These are phyloP conservation scores for Rauvolfia tetraphylla DNA, from an alignment of 257 asterid genomes.

Conservation along the genomic window DNA sequence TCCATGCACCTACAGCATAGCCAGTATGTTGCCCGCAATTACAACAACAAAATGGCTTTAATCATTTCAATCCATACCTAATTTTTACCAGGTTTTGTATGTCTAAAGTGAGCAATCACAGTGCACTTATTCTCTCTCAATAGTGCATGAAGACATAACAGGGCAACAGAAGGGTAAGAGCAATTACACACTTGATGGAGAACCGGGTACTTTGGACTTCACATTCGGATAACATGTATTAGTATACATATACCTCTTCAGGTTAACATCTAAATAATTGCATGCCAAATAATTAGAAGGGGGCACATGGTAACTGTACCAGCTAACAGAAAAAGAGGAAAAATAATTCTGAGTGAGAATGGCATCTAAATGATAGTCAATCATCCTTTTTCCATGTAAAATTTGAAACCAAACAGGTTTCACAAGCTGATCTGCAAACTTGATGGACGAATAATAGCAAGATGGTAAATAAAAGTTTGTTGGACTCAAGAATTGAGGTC, in stretches of 20 bases:
- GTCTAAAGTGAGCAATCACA: background rate
- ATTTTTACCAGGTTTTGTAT: background rate
- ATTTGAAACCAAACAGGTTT: background rate
- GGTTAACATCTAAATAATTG: background rate
- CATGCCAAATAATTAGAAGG: background rate
- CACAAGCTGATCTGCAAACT: background rate
- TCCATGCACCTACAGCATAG: background rate
- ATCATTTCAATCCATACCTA: background rate
- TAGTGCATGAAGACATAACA: too few species aligned
- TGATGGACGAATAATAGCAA: background rate
- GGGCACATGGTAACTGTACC: background rate
- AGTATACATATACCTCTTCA: too few species aligned
- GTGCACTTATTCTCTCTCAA: too few species aligned
- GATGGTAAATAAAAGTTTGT: background rate
- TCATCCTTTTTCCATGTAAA: background rate
- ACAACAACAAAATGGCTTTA: background rate
- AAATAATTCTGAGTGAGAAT: background rate
- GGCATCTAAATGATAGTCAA: background rate
- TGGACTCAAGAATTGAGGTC: background rate
- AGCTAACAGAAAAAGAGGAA: background rate
- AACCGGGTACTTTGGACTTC: too few species aligned
- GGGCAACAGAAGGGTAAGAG: too few species aligned
- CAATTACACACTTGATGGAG: too few species aligned
- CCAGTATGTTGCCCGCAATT: background rate
- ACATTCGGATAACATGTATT: background rate